Evolutionary conservation across 768 basidiomycete genomes (phyloP).

Genomic region (Mycena belliarum): DNA sequence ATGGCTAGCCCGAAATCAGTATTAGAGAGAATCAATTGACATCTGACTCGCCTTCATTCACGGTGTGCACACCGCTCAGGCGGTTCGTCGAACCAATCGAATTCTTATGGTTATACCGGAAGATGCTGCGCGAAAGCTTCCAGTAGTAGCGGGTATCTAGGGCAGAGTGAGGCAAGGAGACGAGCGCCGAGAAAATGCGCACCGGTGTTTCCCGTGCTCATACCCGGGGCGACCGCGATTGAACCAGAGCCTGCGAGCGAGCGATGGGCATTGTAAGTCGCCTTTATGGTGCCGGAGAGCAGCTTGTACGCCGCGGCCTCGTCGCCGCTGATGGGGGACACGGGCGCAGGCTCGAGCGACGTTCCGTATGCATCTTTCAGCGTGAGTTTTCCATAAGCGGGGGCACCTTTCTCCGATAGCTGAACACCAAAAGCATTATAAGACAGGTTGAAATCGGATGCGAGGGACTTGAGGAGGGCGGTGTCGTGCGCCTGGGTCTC

Average conservation of each 20-base stretch:
- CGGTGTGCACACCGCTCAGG: slow-evolving; percentile 43
- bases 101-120: slow-evolving; percentile 47
- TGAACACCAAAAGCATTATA: slow-evolving; percentile 55
- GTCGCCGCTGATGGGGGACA: slow-evolving; percentile 48
- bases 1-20: slow-evolving; percentile 24
- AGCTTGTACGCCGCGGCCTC: slow-evolving; percentile 49
- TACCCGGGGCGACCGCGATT: slow-evolving; percentile 52
- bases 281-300: slow-evolving; percentile 66
- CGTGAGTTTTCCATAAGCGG: slow-evolving; percentile 46
- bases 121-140: slow-evolving; percentile 61
- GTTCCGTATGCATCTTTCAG: slow-evolving; percentile 51
- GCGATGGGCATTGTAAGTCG: slow-evolving; percentile 55
- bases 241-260: slow-evolving; percentile 23
- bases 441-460: slow-evolving; percentile 55
- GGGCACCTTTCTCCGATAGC: slow-evolving; percentile 34
- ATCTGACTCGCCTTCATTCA: slow-evolving; percentile 48
- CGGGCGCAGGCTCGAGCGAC: slow-evolving; percentile 66
- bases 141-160: slow-evolving; percentile 65
- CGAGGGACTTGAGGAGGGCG: slow-evolving; percentile 46
- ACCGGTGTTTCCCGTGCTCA: slow-evolving; percentile 65
- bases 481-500: slow-evolving; percentile 48
- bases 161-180: background rate
- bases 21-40: background rate
- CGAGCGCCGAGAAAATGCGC: slow-evolving; percentile 3
- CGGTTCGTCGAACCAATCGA: slow-evolving; percentile 12